Conservation (phyloP, 2,329 filamentous ascomycete species). For the Rutstroemia sp. region DNA sequence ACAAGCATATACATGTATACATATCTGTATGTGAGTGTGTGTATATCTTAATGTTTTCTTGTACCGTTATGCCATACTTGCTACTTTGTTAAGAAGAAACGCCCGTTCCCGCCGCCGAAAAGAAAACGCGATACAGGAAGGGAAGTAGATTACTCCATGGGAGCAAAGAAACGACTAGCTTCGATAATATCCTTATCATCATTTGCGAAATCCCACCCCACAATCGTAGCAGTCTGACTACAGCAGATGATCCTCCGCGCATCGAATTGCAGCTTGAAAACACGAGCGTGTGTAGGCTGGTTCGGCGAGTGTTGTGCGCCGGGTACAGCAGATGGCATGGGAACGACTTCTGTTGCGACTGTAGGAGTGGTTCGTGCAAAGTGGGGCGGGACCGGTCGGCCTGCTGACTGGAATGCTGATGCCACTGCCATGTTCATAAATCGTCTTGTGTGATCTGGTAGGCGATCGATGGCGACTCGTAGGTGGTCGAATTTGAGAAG, state of each 20-base stretch:
- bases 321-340: slow-evolving; percentile 15
- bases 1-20: too few species aligned
- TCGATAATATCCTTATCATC: slow-evolving; percentile 73
- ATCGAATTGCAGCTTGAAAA: slow-evolving; percentile 97
- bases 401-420: slow-evolving; percentile 3
- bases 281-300: slow-evolving; percentile 36
- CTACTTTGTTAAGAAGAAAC: too few species aligned
- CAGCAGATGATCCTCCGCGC: slow-evolving; percentile 89
- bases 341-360: slow-evolving; percentile 3
- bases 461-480: slow-evolving; percentile 11
- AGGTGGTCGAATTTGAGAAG: slow-evolving; percentile 17
- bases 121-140: too few species aligned
- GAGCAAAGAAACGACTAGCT: slow-evolving; percentile 69
- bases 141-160: slow-evolving; percentile 38
- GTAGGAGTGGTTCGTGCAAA: not conserved
- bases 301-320: not conserved
- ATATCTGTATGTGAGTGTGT: too few species aligned
- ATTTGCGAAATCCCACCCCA: slow-evolving; percentile 97
- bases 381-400: not conserved
- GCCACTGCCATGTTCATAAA: slow-evolving; percentile 11
- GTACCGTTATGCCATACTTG: too few species aligned
- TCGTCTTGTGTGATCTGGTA: slow-evolving; percentile 11
- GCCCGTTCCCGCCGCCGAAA: too few species aligned
- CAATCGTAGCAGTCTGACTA: slow-evolving; percentile 82
- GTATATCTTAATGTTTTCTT: too few species aligned